These are phyloP conservation scores for Cokeromyces recurvatus DNA, from an alignment of 371 early-diverging fungal genomes.

Conservation along the genomic window DNA sequence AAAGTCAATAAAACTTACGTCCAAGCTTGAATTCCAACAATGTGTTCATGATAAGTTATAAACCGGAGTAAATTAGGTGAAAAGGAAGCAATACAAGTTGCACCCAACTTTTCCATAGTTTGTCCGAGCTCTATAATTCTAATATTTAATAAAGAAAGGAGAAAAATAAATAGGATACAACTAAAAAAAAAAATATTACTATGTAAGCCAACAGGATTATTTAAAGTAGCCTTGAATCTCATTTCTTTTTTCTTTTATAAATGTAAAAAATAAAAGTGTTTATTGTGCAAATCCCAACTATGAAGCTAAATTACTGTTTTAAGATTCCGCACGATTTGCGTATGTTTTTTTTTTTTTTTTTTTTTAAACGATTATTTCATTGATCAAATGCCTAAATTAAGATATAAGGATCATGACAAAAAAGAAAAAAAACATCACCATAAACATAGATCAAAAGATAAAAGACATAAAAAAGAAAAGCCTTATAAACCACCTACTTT, in stretches of 20 bases:
- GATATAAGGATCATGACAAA: slow-evolving; percentile 4
- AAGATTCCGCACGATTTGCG: too few relatives aligned
- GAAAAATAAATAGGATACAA: too few relatives aligned
- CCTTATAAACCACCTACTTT: slow-evolving; percentile 15
- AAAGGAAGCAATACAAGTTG: slow-evolving; percentile 41
- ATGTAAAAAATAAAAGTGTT: too few relatives aligned
- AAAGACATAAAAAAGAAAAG: slow-evolving; percentile 14
- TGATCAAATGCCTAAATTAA: slow-evolving; percentile 12
- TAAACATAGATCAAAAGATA: background rate
- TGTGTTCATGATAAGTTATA: slow-evolving; percentile 37
- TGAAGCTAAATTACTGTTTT: too few relatives aligned
- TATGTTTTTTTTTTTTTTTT: background rate
- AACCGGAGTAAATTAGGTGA: slow-evolving; percentile 38
- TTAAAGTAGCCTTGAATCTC: slow-evolving; percentile 27
- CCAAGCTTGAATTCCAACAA: slow-evolving; percentile 51
- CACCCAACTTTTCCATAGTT: slow-evolving; percentile 33
- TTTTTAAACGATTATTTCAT: background rate
- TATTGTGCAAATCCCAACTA: too few relatives aligned
- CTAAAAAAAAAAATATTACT: too few relatives aligned
- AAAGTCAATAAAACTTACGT: slow-evolving; percentile 32
- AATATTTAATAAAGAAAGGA: too few relatives aligned
- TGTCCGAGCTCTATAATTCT: slow-evolving; percentile 32
- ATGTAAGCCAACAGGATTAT: slow-evolving; percentile 25
- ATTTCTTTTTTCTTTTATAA: too few relatives aligned
- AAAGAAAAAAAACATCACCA: background rate